These are phyloP conservation scores for Coniochaeta sp. DNA, from an alignment of 2,329 filamentous ascomycete species.

Conservation along the genomic window DNA sequence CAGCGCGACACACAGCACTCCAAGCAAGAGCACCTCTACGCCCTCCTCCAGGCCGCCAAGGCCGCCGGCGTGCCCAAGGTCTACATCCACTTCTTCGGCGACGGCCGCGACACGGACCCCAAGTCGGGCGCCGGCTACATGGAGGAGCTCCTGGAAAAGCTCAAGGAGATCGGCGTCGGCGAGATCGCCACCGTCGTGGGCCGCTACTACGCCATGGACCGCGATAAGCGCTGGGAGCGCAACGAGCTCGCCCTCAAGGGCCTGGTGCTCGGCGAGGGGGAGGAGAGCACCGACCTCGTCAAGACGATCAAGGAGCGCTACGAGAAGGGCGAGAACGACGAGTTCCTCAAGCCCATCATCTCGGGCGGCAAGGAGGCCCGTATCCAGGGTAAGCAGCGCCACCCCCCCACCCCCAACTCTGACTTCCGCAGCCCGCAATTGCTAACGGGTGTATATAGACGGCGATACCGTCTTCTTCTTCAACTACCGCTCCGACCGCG, in stretches of 20 bases:
- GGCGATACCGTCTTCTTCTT: conserved; percentile 97
- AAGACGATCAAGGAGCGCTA: conserved; percentile 84
- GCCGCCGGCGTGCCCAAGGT: conserved; percentile 80
- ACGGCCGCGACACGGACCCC: conserved; percentile 95
- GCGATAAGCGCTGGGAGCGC: conserved; percentile 98
- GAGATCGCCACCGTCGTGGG: conserved; percentile 90
- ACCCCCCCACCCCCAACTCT: neutral
- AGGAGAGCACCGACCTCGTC: conserved; percentile 76
- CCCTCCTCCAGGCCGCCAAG: conserved; percentile 84
- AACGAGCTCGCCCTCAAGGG: conserved; percentile 86
- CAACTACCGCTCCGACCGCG: conserved; percentile 99
- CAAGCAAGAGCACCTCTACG: conserved; percentile 89
- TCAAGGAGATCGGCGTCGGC: conserved; percentile 77
- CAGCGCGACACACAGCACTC: conserved; percentile 53
- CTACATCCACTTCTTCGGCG: conserved; percentile 98
- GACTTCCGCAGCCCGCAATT: neutral
- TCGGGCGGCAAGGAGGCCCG: conserved; percentile 79
- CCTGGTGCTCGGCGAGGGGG: conserved; percentile 77
- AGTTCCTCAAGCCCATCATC: conserved; percentile 98
- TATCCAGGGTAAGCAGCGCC: conserved; percentile 62
- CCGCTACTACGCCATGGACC: conserved; percentile 98
- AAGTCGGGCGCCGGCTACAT: conserved; percentile 87
- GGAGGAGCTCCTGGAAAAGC: conserved; percentile 73
- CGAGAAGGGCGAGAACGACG: conserved; percentile 81
- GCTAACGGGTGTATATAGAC: conserved; percentile 43